Base-by-base conservation (phyloP, 1,284 basidiomycete genomes). In the Megacollybia platyphylla region DNA sequence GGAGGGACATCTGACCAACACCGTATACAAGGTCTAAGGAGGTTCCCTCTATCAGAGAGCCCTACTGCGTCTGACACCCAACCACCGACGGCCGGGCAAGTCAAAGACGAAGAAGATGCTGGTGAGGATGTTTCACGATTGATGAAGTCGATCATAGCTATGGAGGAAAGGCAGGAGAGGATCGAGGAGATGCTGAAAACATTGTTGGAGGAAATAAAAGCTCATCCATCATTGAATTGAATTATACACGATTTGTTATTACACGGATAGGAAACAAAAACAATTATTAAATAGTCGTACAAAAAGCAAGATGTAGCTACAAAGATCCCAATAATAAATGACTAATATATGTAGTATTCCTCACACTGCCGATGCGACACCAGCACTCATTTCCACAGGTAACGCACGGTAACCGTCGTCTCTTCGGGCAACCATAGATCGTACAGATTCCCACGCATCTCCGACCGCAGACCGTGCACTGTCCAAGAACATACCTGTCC, bases 381-480 rank as follows among this genome's bases (percentile, higher is more conserved):
- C 20, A 24, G 57, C 52, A 18, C 57, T 59, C 78, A 87, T 70
- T 57, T 87, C 85, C 24, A 86, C 67, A 36, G 84, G 79, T 39
- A 87, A 51, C 51, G 76, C 79, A 42, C 68, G 73, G 53, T 88
- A 88, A 7, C 79, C 80, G 32, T 58, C 58, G 20, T 56, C 55
- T 10, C 59, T 55, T 43, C 61, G 47, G 40, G 52, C 55, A 35
- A 76, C 58, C 18, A 71, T 17, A 7, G 62, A 59, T 32, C 61
- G 54, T 35, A 77, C 54, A 38, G 62, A 57, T 37, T 68, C 67
- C 65, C 75, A 66, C 26, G 60, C 60, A 26, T 66, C 69, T 7
- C 52, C 51, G 15, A 63, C 43, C 6, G 53, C 47, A 7, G 52
- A 57, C 41, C 62, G 59, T n/a, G 68, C 60, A 38, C 66, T 68